Evolutionary conservation across 2,329 filamentous ascomycete species (phyloP), one percentile per base, ranked within the genome.

Genomic region (Laburnicola sp.): DNA sequence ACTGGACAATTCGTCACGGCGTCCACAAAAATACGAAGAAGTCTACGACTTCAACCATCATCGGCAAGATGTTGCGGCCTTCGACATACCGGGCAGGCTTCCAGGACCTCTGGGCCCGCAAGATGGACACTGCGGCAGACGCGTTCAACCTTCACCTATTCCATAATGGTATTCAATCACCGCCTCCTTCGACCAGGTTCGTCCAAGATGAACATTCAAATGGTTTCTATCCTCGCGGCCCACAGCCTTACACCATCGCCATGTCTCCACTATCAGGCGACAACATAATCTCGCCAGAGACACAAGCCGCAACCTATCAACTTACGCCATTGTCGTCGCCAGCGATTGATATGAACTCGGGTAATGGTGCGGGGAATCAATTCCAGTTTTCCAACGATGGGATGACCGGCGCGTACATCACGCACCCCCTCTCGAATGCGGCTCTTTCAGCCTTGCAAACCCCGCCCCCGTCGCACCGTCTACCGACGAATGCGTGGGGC

Each of bases 1-100:
- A 60, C 40, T 57, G 54, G 34, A 54, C 60, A 23, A 37, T 55
- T 31, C 52, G 59, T 31, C 57, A 64, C 38, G 62, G 63, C 1
- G 54, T 65, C 25, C 59, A 63, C 9, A 70, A 66, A 25, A 44
- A 51, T 2, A 38, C 48, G 2, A 68, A 58, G 39, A 69, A 59
- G 36, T 50, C 59, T 23, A 47, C 57, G 3, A 44, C 51, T 11
- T 49, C 59, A 38, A 50, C 48, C 28, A 61, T 77, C 73, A 23
- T 74, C 11, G 38, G 78, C 37, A 82, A 78, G 61, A 79, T 83
- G 76, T 82, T 82, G 76, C 80, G 76, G 59, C 76, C 81, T 35
- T 77, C 78, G 22, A 75, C 78, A 49, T 75, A 74, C 57, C 71
- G 72, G 9, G 59, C 70, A 22, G 71, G 71, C 53, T 77, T 73